These are phyloP conservation scores for Neofusicoccum laricinum DNA, from an alignment of 2,329 filamentous ascomycete genomes.

Conservation along the genomic window DNA sequence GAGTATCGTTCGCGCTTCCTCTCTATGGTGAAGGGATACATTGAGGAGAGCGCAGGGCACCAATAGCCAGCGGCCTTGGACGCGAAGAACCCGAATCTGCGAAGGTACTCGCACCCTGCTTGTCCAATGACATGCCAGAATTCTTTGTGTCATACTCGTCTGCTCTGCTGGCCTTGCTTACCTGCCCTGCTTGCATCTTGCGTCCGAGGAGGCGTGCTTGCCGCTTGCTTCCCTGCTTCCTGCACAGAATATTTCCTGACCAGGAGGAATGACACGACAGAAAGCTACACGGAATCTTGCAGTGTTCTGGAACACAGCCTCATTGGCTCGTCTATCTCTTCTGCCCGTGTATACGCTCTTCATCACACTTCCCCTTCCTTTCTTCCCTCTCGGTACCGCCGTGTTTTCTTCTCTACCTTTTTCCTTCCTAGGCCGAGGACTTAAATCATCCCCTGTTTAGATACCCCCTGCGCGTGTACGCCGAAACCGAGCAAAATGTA, in stretches of 20 bases:
- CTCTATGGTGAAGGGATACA: conserved; percentile 46
- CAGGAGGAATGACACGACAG: background rate
- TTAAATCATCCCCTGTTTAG: no score
- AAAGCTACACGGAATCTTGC: background rate
- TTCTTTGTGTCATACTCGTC: background rate
- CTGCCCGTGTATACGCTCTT: background rate
- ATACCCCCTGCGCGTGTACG: no score
- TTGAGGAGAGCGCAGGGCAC: conserved; percentile 22
- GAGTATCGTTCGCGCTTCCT: conserved; percentile 64
- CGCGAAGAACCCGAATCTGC: background rate
- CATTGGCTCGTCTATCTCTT: background rate
- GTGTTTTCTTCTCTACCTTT: background rate
- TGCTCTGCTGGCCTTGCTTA: background rate
- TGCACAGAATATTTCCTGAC: background rate
- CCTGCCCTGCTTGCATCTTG: background rate
- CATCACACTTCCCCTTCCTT: background rate
- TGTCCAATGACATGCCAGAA: background rate
- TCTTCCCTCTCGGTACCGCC: background rate
- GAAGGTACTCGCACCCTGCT: background rate
- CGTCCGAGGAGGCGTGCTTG: background rate
- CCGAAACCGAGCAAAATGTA: no score
- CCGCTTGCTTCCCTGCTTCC: background rate
- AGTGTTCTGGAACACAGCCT: conserved; percentile 11
- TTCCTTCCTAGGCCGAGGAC: no score
- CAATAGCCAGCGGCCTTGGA: background rate